Evolutionary conservation across 2,329 filamentous ascomycete genomes (phyloP), one percentile per base, ranked within the genome.

Genomic region (Arthrobotrys musiformis): DNA sequence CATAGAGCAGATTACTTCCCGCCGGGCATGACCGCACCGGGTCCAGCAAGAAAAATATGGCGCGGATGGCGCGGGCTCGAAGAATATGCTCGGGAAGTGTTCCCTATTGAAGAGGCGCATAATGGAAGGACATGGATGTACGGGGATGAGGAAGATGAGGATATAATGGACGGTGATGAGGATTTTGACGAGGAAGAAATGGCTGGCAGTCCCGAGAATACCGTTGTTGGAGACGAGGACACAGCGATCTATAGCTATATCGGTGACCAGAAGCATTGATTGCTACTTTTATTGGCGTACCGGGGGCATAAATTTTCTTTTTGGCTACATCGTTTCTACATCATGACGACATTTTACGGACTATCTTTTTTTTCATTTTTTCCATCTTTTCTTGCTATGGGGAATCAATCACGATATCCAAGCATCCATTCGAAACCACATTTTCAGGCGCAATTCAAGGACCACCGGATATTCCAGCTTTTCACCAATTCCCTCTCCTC

Each of bases 81-180:
- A 82, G 95, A 98, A 84, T 99, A 98, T 83, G 94, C 94, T 0
- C 88, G 92, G 58, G 95, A 98, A 83, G 93, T 96, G 28, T 98
- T 98, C 81, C 93, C 93, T 0, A 88, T 97, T 11, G 95, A 99
- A 83, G 95, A 99, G 84, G 91, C 94, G 80, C 93, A 93, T 33
- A 98, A 98, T 82, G 94, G 94, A 4, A 85, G 95, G 82, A 93
- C 91, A 15, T 99, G 95, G 95, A 98, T 97, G 94, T 82, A 87
- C 48, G 86, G 88, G 3, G 87, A 87, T 9, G 86, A 86, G 42
- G 86, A 85, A 15, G 85, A 82, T n/a, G 82, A 81, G 24, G 82
- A 79, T 37, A 79, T 74, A 60, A 75, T 79, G 70, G 70, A 74
- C 19, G 72, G 52, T 17, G 70, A 69, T 26, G 72, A 76, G 48